Evolutionary conservation across 164 flowering plant genomes (phyloP).

Genomic region (Aristolochia californica): DNA sequence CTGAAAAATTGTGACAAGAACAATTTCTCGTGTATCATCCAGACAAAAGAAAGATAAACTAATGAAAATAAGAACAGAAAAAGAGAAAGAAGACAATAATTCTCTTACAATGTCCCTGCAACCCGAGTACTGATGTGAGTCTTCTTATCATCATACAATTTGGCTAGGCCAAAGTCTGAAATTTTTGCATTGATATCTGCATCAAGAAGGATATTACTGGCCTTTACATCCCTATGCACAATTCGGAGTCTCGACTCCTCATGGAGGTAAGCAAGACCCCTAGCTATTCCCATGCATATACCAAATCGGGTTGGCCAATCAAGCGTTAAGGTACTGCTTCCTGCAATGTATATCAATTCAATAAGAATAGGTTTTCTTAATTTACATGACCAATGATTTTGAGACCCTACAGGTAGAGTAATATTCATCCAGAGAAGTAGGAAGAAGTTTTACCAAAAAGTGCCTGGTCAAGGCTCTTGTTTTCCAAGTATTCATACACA

Average conservation of each 20-base stretch:
- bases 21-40: no score
- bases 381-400: background rate
- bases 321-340: constrained; percentile 1
- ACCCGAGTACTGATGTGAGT: constrained; percentile 37
- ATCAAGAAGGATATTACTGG: constrained; percentile 14
- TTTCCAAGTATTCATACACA: no score
- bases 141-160: constrained; percentile 26
- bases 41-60: no score
- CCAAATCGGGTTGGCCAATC: constrained; percentile 8
- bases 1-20: no score
- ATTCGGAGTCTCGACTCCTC: constrained; percentile 11
- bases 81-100: no score
- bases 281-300: constrained; percentile 13
- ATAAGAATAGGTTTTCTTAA: no score
- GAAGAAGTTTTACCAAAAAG: constrained; percentile 3
- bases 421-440: background rate
- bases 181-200: constrained; percentile 27
- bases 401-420: background rate
- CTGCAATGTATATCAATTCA: background rate
- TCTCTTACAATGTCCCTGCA: constrained; percentile 38
- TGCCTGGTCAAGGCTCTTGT: no score
- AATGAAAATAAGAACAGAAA: no score
- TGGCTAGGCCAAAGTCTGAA: constrained; percentile 39
- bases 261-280: constrained; percentile 14
- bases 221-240: constrained; percentile 14